phyloP scores from a whole-genome alignment of 2,329 filamentous ascomycete genomes.

The Penicillium sp. region DNA sequence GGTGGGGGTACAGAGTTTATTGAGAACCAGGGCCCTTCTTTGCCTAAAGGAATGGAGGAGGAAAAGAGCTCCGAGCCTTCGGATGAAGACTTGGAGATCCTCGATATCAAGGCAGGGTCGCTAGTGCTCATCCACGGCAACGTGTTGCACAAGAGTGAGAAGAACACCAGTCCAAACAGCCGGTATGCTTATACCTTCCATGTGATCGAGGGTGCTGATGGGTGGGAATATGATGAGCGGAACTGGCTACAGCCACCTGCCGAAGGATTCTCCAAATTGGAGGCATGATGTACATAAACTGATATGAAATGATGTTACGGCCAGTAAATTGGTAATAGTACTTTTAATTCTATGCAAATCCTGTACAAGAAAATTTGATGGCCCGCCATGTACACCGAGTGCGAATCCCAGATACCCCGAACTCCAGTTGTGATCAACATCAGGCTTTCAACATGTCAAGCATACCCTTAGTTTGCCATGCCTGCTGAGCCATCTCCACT shows the following conservation, averaged over 20 bases:
- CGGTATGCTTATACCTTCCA: slow-evolving; percentile 98
- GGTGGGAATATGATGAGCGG: slow-evolving; percentile 70
- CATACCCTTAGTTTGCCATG: slow-evolving; percentile 83
- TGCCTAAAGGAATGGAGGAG: slow-evolving; percentile 59
- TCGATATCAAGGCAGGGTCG: slow-evolving; percentile 87
- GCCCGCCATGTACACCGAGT: slow-evolving; percentile 28
- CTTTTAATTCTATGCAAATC: slow-evolving; percentile 27
- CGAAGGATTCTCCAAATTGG: slow-evolving; percentile 72
- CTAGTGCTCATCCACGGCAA: slow-evolving; percentile 96
- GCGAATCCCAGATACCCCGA: slow-evolving; percentile 20
- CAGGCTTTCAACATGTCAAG: slow-evolving; percentile 66
- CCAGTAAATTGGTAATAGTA: slow-evolving; percentile 11
- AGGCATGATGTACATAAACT: not conserved
- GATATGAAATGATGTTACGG: slow-evolving; percentile 5
- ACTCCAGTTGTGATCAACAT: slow-evolving; percentile 21
- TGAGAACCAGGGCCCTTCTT: slow-evolving; percentile 65
- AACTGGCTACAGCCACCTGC: slow-evolving; percentile 92
- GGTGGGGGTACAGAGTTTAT: slow-evolving; percentile 69
- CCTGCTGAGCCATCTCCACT: slow-evolving; percentile 80
- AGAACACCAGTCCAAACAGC: slow-evolving; percentile 81
- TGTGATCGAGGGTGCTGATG: slow-evolving; percentile 79
- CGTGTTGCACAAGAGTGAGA: slow-evolving; percentile 92
- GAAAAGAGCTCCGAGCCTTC: slow-evolving; percentile 35
- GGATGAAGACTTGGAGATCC: slow-evolving; percentile 65
- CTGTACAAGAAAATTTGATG: slow-evolving; percentile 27